Percentiles rank a stretch among this genome's conserved stretches.
These are phyloP conservation scores for Blastobotrys niveus DNA, from an alignment of 1,139 yeast genomes.

Conservation along the genomic window DNA sequence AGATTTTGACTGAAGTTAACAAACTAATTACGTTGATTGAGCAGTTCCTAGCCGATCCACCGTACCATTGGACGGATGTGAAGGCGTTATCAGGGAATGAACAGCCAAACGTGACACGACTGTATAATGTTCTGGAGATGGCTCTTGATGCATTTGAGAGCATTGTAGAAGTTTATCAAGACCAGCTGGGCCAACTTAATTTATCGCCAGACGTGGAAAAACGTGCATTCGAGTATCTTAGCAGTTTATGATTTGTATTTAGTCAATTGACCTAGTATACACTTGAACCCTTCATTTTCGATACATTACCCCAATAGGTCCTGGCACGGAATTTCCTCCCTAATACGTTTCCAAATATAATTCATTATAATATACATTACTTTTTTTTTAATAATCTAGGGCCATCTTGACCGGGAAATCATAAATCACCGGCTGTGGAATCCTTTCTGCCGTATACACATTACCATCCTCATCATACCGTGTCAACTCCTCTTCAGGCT, in stretches of 20 bases:
- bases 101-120: constrained; percentile 18
- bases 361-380: not conserved
- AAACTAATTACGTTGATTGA: constrained; percentile 27
- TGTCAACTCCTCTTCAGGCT: constrained; percentile 76
- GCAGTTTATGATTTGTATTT: no score
- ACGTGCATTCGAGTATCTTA: constrained; percentile 2
- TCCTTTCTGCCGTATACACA: constrained; percentile 41
- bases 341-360: not conserved
- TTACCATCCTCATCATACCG: constrained; percentile 86
- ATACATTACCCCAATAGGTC: no score
- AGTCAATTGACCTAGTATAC: no score
- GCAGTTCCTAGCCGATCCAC: constrained; percentile 28
- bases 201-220: constrained; percentile 8
- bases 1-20: constrained; percentile 29
- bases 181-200: constrained; percentile 3
- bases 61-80: constrained; percentile 35
- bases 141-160: constrained; percentile 27
- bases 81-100: constrained; percentile 17
- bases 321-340: no score
- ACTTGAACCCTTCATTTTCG: no score
- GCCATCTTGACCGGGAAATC: constrained; percentile 4
- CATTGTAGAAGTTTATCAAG: constrained; percentile 25
- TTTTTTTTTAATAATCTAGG: constrained; percentile 5
- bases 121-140: constrained; percentile 20
- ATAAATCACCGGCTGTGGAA: constrained; percentile 6